A percentile compares a stretch with the other conserved stretches of the same genome.
phyloP scores from a whole-genome alignment of 352 stramenopile genomes.

The Pythium apleroticum region DNA sequence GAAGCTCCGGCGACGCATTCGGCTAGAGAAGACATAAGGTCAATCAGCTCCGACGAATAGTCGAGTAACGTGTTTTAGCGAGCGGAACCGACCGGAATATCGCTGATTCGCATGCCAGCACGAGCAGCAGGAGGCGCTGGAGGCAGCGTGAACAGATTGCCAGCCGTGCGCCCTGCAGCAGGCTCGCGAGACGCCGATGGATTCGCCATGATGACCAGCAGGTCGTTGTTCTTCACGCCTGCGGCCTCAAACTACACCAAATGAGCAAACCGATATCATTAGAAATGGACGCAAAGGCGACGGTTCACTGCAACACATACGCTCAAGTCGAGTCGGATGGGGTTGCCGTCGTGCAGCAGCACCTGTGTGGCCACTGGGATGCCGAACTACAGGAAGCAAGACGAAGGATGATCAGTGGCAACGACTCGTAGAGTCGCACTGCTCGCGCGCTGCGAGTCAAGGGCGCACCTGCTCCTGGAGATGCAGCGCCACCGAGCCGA shows the following conservation, averaged over 20 bases:
- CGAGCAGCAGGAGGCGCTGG: slow-evolving; percentile 38
- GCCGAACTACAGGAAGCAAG: slow-evolving; percentile 47
- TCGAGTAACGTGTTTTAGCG: background rate
- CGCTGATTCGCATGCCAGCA: slow-evolving; percentile 69
- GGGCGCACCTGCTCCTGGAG: slow-evolving; percentile 54
- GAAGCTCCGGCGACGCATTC: slow-evolving; percentile 66
- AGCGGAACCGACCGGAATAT: slow-evolving; percentile 62
- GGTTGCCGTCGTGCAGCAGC: slow-evolving; percentile 62
- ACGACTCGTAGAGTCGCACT: too few relatives aligned
- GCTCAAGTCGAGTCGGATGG: slow-evolving; percentile 50
- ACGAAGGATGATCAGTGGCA: background rate
- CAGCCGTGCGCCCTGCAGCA: slow-evolving; percentile 21
- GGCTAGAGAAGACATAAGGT: slow-evolving; percentile 22
- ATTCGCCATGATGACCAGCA: slow-evolving; percentile 65
- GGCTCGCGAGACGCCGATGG: slow-evolving; percentile 14
- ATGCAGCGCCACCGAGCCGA: slow-evolving; percentile 39
- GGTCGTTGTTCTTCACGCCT: slow-evolving; percentile 67
- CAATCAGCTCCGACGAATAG: background rate
- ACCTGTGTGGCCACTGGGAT: slow-evolving; percentile 55
- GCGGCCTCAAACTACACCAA: slow-evolving; percentile 59
- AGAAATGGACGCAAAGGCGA: background rate
- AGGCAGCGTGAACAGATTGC: slow-evolving; percentile 6
- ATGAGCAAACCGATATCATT: background rate
- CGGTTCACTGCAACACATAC: slow-evolving; percentile 25
- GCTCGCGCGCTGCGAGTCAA: background rate